Conservation (phyloP, 306 rosid species). For the Arachis hypogaea region DNA sequence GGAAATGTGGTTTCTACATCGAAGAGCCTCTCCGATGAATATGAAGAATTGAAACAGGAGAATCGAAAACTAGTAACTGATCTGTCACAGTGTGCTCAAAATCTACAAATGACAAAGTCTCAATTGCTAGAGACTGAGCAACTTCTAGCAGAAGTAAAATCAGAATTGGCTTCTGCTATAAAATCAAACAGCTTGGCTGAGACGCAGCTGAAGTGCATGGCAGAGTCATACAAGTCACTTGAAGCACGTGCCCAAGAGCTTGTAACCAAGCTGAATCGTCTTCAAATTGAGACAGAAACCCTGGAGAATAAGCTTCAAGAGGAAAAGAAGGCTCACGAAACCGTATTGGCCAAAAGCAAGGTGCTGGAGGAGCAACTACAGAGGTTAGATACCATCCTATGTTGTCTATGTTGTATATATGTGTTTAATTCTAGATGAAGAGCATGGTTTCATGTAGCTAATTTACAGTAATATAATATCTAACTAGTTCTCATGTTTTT, state of each 20-base stretch:
- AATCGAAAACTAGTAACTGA: constrained; percentile 65
- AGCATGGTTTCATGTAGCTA: constrained; percentile 1
- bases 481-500: constrained; percentile 37
- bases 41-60: constrained; percentile 71
- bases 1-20: constrained; percentile 64
- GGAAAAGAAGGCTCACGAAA: constrained; percentile 75
- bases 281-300: constrained; percentile 61
- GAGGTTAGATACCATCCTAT: constrained; percentile 58
- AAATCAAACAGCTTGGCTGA: constrained; percentile 86
- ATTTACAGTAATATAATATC: constrained; percentile 4
- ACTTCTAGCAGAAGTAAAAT: constrained; percentile 81
- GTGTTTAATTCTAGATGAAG: constrained; percentile 16
- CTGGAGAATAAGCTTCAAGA: constrained; percentile 77
- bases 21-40: constrained; percentile 65
- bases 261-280: constrained; percentile 68
- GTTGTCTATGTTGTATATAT: neutral
- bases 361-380: constrained; percentile 78
- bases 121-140: constrained; percentile 84
- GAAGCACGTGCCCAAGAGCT: constrained; percentile 78
- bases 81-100: constrained; percentile 66
- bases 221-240: constrained; percentile 91
- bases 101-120: constrained; percentile 72
- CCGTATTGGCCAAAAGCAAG: constrained; percentile 63
- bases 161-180: constrained; percentile 74
- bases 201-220: constrained; percentile 98